Evolutionary conservation across 139 green algal genomes (phyloP).

Genomic region (Mychonastes homosphaera): DNA sequence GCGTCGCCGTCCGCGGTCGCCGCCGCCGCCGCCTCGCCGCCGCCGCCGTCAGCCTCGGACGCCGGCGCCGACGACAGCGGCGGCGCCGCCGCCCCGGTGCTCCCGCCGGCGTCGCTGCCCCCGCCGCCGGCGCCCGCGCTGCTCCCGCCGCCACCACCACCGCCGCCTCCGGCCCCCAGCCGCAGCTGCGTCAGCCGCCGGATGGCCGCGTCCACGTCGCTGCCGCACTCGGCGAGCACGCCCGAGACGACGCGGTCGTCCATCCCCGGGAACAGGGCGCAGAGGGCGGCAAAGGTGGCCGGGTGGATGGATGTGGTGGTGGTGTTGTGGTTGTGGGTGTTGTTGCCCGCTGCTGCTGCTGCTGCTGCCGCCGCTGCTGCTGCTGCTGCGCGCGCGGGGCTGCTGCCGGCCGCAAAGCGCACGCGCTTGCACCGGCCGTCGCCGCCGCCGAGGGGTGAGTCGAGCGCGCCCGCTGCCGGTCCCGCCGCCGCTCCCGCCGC

Average conservation of each 20-base stretch:
- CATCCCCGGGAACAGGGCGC: constrained; percentile 56
- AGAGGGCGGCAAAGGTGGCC: constrained; percentile 34
- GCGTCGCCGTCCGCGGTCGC: background rate
- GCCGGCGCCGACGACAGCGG: background rate
- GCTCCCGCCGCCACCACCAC: no score
- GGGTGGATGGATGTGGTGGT: constrained; percentile 5
- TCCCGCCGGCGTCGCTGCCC: background rate
- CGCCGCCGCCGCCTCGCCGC: background rate
- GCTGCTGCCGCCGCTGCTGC: no score
- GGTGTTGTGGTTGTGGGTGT: no score
- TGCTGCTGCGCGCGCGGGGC: no score
- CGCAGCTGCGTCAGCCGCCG: constrained; percentile 50
- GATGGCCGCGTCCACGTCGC: constrained; percentile 73
- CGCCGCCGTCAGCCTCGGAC: constrained; percentile 5
- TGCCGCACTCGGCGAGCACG: constrained; percentile 54
- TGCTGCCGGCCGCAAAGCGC: no score
- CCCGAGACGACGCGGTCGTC: constrained; percentile 53
- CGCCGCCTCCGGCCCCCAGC: no score
- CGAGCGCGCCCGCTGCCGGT: no score
- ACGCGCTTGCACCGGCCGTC: no score
- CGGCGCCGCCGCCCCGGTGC: background rate
- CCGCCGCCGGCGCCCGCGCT: background rate
- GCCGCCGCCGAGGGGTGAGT: no score
- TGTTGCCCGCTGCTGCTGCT: no score
- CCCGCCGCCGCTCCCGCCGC: no score